Conservation (phyloP, 768 basidiomycete species). For the Termitomyces sp. region DNA sequence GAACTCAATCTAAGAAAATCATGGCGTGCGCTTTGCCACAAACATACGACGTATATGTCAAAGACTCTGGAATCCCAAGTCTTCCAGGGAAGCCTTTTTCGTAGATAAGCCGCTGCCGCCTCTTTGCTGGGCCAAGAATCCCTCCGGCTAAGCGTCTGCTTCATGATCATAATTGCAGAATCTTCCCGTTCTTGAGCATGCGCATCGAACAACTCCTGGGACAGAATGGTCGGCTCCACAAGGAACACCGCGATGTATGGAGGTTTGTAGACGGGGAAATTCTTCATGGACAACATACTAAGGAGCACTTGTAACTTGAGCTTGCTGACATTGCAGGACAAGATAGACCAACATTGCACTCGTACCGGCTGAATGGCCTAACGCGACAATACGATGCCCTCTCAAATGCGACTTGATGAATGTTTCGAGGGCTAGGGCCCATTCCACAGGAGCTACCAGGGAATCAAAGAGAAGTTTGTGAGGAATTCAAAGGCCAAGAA, state of each 20-base stretch:
- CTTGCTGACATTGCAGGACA: not conserved
- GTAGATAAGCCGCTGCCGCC: conserved; percentile 21
- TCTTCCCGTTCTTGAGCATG: conserved; percentile 14
- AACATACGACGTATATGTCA: conserved; percentile 20
- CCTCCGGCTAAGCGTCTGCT: conserved; percentile 18
- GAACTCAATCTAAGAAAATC: not conserved
- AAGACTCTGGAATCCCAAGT: conserved; percentile 24
- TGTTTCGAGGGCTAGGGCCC: conserved; percentile 11
- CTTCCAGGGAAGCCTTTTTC: conserved; percentile 21
- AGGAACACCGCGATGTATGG: conserved; percentile 23
- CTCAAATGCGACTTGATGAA: conserved; percentile 12
- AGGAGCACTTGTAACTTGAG: not conserved
- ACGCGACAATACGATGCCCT: conserved; percentile 20
- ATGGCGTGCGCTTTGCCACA: not conserved
- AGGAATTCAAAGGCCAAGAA: not conserved
- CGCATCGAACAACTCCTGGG: conserved; percentile 18
- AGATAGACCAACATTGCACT: conserved; percentile 21
- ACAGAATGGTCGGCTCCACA: conserved; percentile 27
- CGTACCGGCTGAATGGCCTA: conserved; percentile 29
- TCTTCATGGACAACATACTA: conserved; percentile 16
- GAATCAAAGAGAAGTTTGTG: not conserved
- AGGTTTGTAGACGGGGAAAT: conserved; percentile 4
- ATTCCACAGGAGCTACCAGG: conserved; percentile 20
- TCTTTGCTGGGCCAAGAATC: conserved; percentile 20
- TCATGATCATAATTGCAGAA: conserved; percentile 12